These are phyloP conservation scores for Zygosaccharomyces pseudobailii DNA, from an alignment of 1,139 yeast genomes.

Conservation along the genomic window DNA sequence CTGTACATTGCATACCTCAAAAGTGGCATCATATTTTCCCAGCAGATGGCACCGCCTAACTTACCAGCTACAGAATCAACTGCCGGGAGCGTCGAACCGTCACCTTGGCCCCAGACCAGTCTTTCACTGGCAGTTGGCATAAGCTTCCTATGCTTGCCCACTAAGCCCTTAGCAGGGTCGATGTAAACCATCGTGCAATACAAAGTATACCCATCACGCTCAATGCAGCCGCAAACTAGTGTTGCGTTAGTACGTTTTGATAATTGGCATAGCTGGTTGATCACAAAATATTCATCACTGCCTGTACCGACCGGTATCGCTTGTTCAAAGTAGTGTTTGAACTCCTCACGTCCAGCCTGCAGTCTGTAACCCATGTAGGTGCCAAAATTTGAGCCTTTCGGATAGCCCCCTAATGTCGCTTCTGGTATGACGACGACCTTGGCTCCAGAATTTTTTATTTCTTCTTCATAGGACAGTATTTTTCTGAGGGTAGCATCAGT, in stretches of 20 bases:
- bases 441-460: conserved; percentile 31
- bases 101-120: conserved; percentile 41
- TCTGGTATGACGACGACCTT: conserved; percentile 40
- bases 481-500: conserved; percentile 35
- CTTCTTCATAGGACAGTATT: conserved; percentile 36
- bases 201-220: conserved; percentile 36
- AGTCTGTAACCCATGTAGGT: conserved; percentile 39
- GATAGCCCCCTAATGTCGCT: conserved; percentile 41
- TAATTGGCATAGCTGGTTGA: conserved; percentile 27
- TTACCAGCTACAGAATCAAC: conserved; percentile 34
- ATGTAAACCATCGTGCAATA: conserved; percentile 38
- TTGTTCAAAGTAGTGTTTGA: conserved; percentile 29
- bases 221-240: conserved; percentile 36
- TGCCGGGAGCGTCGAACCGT: conserved; percentile 39
- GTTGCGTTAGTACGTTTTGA: conserved; percentile 31
- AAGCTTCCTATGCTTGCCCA: conserved; percentile 37
- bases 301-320: conserved; percentile 14
- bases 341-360: conserved; percentile 38
- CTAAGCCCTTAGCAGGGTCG: conserved; percentile 35
- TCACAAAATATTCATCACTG: conserved; percentile 23
- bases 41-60: conserved; percentile 41
- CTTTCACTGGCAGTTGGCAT: conserved; percentile 41
- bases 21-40: conserved; percentile 38
- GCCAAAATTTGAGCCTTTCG: conserved; percentile 40
- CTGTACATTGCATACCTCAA: conserved; percentile 38